Conservation (phyloP, 306 rosid species). For the Vachellia pachyceras region DNA sequence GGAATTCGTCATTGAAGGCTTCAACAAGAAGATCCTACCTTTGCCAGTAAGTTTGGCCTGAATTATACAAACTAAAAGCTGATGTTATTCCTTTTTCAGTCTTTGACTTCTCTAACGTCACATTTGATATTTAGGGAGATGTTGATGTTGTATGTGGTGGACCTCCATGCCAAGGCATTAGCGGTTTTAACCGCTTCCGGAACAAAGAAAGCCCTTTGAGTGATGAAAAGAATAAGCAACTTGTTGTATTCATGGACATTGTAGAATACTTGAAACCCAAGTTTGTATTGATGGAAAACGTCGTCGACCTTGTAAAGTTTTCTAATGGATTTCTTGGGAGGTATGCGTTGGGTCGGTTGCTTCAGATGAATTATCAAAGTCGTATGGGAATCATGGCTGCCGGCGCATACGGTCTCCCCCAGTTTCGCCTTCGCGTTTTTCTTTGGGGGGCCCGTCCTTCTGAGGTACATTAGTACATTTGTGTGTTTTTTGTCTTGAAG, state of each 20-base stretch:
- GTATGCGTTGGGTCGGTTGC: conserved; percentile 86
- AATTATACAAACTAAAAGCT: background rate
- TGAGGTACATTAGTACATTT: conserved; percentile 50
- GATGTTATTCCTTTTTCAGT: background rate
- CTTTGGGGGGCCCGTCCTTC: conserved; percentile 84
- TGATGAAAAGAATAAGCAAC: conserved; percentile 83
- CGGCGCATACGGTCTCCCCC: conserved; percentile 91
- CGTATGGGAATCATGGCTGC: conserved; percentile 90
- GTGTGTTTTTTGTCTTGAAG: background rate
- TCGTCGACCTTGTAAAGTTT: conserved; percentile 78
- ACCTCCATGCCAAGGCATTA: conserved; percentile 95
- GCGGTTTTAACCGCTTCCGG: conserved; percentile 83
- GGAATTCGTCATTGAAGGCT: conserved; percentile 57
- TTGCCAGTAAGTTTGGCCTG: conserved; percentile 60
- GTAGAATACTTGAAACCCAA: conserved; percentile 74
- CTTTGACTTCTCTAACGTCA: background rate
- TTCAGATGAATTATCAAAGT: conserved; percentile 86
- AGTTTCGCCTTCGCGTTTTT: conserved; percentile 87
- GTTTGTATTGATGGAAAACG: conserved; percentile 84
- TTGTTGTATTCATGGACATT: conserved; percentile 76
- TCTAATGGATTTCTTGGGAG: conserved; percentile 84
- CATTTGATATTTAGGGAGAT: conserved; percentile 54
- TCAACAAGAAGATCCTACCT: conserved; percentile 57
- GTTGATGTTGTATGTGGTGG: conserved; percentile 90
- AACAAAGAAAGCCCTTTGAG: conserved; percentile 67